Percentiles rank a stretch among this genome's conserved stretches.
phyloP scores from a whole-genome alignment of 768 basidiomycete species.

The Pulveroboletus sp. region DNA sequence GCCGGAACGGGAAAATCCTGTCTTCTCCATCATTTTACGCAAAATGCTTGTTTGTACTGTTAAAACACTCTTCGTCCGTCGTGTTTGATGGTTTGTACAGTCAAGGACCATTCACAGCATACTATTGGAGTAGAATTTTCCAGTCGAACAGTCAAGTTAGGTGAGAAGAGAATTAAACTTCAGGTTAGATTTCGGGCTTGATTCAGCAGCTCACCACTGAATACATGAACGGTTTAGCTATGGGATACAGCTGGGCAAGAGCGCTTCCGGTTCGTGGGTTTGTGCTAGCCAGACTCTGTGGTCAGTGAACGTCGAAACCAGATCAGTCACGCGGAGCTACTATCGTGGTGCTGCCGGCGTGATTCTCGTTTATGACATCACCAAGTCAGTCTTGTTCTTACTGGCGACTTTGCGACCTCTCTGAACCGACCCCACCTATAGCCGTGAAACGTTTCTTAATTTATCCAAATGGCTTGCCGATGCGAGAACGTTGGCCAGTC shows the following conservation, averaged over 20 bases:
- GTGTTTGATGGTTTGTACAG: conserved; percentile 38
- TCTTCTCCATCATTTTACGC: conserved; percentile 92
- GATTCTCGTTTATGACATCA: conserved; percentile 91
- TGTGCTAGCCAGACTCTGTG: conserved; percentile 2
- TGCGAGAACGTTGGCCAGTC: conserved; percentile 87
- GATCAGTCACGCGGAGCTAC: conserved; percentile 91
- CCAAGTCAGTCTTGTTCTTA: conserved; percentile 48
- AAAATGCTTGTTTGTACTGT: conserved; percentile 80
- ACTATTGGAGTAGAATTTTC: conserved; percentile 99
- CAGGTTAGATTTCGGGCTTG: conserved; percentile 55
- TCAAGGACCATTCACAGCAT: conserved; percentile 95
- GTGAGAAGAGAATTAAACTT: conserved; percentile 91
- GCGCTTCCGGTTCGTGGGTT: conserved; percentile 64
- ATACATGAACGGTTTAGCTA: conserved; percentile 44
- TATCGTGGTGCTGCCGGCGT: conserved; percentile 93
- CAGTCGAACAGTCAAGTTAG: conserved; percentile 86
- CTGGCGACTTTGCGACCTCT: neutral
- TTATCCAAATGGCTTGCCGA: conserved; percentile 89
- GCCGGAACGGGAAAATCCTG: conserved; percentile 98
- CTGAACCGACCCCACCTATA: conserved; percentile 30
- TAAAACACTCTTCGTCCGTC: neutral
- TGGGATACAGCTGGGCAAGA: conserved; percentile 99
- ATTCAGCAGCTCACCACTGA: conserved; percentile 7
- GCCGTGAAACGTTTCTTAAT: conserved; percentile 83
- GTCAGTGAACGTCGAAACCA: conserved; percentile 27